Conservation (phyloP, 2,329 filamentous ascomycete genomes). For the Colletotrichum australisinense region DNA sequence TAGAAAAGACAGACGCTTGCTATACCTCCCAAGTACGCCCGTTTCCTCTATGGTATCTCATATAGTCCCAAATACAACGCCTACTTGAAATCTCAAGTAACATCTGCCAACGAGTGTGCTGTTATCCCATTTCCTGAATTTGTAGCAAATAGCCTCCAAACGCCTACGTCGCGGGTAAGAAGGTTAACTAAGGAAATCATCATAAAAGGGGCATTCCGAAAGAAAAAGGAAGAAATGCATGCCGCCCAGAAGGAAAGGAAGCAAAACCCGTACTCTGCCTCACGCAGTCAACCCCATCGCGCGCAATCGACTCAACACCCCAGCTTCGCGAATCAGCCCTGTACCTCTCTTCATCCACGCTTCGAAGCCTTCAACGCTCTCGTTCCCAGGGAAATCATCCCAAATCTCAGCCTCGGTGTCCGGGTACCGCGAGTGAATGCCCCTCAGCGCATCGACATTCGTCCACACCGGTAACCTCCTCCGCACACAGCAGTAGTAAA, state of each 20-base stretch:
- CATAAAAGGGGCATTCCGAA: neutral
- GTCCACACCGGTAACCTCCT: conserved; percentile 54
- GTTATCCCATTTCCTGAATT: neutral
- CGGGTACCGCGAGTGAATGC: conserved; percentile 52
- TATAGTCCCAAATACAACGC: neutral
- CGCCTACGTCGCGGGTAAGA: neutral
- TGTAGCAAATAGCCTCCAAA: neutral
- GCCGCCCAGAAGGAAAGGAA: neutral
- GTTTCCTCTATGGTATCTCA: neutral
- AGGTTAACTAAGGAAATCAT: neutral
- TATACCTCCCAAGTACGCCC: neutral
- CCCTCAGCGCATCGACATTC: conserved; percentile 46
- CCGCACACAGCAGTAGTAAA: conserved; percentile 56
- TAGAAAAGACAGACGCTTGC: neutral
- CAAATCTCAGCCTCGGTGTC: conserved; percentile 51
- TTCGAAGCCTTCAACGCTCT: conserved; percentile 51
- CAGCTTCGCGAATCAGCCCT: conserved; percentile 51
- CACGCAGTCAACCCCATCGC: conserved; percentile 7
- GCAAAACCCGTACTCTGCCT: too few relatives aligned
- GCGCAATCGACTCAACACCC: conserved; percentile 41
- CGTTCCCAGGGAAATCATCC: conserved; percentile 54
- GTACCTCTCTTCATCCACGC: conserved; percentile 52
- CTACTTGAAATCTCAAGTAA: neutral
- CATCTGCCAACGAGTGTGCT: neutral
- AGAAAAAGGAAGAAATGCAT: neutral